phyloP scores from a whole-genome alignment of 1,284 basidiomycete species.

The Cutaneotrichosporon curvatum region DNA sequence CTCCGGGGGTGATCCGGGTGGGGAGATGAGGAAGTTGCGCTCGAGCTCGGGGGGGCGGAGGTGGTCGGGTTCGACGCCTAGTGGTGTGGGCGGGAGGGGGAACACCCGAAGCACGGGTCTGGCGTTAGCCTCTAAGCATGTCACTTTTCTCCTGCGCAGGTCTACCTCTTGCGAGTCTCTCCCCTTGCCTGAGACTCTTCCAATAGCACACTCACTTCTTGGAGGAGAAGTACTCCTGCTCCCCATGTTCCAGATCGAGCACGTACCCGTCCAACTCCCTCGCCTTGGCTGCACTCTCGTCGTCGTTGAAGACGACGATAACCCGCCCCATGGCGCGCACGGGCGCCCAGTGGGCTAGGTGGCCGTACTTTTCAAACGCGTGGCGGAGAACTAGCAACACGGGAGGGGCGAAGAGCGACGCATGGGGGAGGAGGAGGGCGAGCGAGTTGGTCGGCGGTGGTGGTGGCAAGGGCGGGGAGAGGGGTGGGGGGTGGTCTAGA shows the following conservation, averaged over 20 bases:
- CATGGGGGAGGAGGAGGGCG: slow-evolving; percentile 59
- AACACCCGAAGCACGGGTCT: slow-evolving; percentile 64
- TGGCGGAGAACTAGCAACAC: slow-evolving; percentile 60
- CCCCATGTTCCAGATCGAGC: slow-evolving; percentile 25
- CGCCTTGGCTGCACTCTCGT: slow-evolving; percentile 43
- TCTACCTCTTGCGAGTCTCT: background rate
- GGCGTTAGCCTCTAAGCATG: slow-evolving; percentile 13
- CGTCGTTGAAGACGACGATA: slow-evolving; percentile 65
- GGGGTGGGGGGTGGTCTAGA: background rate
- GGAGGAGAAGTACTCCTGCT: background rate
- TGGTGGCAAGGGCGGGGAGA: background rate
- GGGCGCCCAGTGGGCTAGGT: slow-evolving; percentile 78
- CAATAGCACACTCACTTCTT: too few species aligned
- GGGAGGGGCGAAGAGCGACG: slow-evolving; percentile 59
- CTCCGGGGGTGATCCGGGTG: slow-evolving; percentile 93
- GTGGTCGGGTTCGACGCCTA: slow-evolving; percentile 45
- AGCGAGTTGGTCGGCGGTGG: slow-evolving; percentile 55
- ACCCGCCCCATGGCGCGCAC: slow-evolving; percentile 71
- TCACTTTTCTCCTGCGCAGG: too few species aligned
- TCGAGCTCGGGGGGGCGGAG: slow-evolving; percentile 71
- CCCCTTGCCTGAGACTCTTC: too few species aligned
- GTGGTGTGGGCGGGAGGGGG: slow-evolving; percentile 65
- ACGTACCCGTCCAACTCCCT: slow-evolving; percentile 38
- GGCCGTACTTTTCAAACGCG: slow-evolving; percentile 67
- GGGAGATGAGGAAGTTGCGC: slow-evolving; percentile 95